These are phyloP conservation scores for Penicillium maclennaniae DNA, from an alignment of 495 filamentous ascomycete species.

Conservation along the genomic window DNA sequence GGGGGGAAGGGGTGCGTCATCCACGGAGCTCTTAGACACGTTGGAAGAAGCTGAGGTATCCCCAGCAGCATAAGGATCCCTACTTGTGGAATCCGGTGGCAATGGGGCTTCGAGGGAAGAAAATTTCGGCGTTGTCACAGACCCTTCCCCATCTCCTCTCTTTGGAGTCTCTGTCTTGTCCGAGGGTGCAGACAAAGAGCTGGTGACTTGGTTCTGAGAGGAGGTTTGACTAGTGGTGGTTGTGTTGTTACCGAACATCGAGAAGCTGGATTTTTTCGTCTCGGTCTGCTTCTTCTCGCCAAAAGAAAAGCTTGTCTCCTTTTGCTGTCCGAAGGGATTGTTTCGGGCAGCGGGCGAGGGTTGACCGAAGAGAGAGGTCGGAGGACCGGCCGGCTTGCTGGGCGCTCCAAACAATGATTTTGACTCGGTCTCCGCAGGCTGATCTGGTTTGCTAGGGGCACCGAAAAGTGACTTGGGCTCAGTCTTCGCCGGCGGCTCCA, in stretches of 20 bases:
- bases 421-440: slow-evolving; percentile 18
- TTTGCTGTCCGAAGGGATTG: slow-evolving; percentile 29
- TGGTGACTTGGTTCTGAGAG: slow-evolving; percentile 23
- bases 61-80: slow-evolving; percentile 57
- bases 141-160: slow-evolving; percentile 19
- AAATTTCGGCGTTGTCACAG: slow-evolving; percentile 21
- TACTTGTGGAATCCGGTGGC: slow-evolving; percentile 74
- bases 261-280: slow-evolving; percentile 36
- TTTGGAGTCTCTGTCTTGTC: slow-evolving; percentile 36
- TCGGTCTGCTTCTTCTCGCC: slow-evolving; percentile 31
- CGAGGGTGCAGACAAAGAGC: slow-evolving; percentile 34
- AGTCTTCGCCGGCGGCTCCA: neutral
- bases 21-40: slow-evolving; percentile 44
- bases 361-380: slow-evolving; percentile 35
- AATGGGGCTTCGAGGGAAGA: slow-evolving; percentile 53
- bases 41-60: slow-evolving; percentile 68
- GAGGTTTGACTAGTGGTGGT: slow-evolving; percentile 5
- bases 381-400: slow-evolving; percentile 24
- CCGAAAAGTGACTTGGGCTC: slow-evolving; percentile 5
- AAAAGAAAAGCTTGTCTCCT: slow-evolving; percentile 32
- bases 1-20: slow-evolving; percentile 38
- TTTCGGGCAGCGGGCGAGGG: slow-evolving; percentile 24
- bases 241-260: slow-evolving; percentile 31
- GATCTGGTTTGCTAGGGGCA: slow-evolving; percentile 3
- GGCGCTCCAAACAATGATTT: slow-evolving; percentile 25